A percentile compares a stretch with the other conserved stretches of the same genome.
Conservation (phyloP, 441 rosid species). For the Theobroma grandiflorum region DNA sequence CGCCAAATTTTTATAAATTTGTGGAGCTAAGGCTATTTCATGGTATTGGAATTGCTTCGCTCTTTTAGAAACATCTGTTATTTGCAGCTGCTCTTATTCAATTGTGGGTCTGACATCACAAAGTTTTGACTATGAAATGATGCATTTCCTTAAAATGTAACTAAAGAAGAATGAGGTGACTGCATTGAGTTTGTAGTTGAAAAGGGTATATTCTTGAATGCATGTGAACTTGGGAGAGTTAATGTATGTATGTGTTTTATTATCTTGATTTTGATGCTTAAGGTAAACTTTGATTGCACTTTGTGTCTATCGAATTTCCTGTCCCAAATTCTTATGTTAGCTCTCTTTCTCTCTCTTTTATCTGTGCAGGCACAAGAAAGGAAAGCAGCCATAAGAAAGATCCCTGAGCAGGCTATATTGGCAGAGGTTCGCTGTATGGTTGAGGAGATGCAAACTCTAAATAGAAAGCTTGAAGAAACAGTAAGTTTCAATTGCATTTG, state of each 20-base stretch:
- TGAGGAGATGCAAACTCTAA: constrained; percentile 81
- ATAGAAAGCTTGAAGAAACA: constrained; percentile 68
- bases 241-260: neutral
- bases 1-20: neutral
- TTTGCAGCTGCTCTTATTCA: neutral
- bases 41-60: neutral
- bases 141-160: neutral
- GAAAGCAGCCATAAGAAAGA: constrained; percentile 59
- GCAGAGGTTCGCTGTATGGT: constrained; percentile 89
- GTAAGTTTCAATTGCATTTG: constrained; percentile 37
- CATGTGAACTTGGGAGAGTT: neutral
- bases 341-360: constrained; percentile 16
- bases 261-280: neutral
- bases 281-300: neutral
- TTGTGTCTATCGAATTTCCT: neutral
- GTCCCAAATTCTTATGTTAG: neutral
- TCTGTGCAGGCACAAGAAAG: constrained; percentile 63
- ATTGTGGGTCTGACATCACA: neutral
- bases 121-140: neutral
- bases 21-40: neutral
- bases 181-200: neutral
- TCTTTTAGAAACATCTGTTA: neutral
- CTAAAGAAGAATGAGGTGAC: constrained; percentile 6
- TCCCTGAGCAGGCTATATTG: constrained; percentile 69
- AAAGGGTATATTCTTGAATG: neutral